Conservation (phyloP, 257 asterid species). For the Jasminum sambac region DNA sequence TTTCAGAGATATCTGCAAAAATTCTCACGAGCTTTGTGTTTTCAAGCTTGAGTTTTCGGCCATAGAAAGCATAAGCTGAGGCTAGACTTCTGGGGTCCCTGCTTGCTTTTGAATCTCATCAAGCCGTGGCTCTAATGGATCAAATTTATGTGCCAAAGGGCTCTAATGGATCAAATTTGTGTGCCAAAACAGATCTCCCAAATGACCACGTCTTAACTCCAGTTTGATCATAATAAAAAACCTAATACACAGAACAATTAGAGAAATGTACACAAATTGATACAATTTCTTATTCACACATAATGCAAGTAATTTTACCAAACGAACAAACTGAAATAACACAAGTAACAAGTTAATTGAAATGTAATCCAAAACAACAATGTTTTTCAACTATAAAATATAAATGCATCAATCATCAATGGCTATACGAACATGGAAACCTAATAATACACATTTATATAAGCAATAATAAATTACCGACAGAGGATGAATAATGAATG, state of each 20-base stretch:
- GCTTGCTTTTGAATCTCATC: slow-evolving; percentile 53
- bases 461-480: neutral
- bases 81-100: slow-evolving; percentile 42
- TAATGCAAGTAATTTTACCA: neutral
- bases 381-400: neutral
- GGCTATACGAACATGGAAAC: neutral
- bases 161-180: slow-evolving; percentile 48
- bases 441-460: neutral
- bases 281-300: neutral
- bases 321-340: neutral
- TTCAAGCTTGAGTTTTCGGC: slow-evolving; percentile 58
- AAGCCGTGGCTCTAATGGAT: slow-evolving; percentile 49
- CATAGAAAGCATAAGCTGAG: slow-evolving; percentile 42
- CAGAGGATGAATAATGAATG: neutral
- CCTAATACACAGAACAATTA: slow-evolving; percentile 21
- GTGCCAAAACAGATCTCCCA: slow-evolving; percentile 39
- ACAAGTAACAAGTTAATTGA: neutral
- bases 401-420: neutral
- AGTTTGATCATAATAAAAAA: slow-evolving; percentile 11
- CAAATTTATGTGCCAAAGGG: slow-evolving; percentile 41
- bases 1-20: slow-evolving; percentile 43
- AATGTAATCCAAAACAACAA: neutral
- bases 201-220: slow-evolving; percentile 14
- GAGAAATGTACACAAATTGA: neutral
- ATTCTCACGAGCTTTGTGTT: slow-evolving; percentile 45